Conservation (phyloP, 202 grass and related monocot genomes). For the Hordeum pubiflorum region DNA sequence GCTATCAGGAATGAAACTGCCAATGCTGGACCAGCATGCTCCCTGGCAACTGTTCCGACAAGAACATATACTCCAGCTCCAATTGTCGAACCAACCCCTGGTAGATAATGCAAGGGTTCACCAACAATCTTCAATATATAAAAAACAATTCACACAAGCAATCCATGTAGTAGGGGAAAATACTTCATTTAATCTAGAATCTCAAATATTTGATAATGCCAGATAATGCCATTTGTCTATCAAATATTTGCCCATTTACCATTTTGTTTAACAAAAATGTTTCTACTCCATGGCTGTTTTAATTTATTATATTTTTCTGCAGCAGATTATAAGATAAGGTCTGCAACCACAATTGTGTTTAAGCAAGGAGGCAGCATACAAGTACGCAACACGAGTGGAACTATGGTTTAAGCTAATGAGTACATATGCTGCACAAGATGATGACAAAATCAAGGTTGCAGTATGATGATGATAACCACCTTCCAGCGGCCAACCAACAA, state of each 20-base stretch:
- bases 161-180: neutral
- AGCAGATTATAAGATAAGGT: neutral
- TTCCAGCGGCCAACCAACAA: neutral
- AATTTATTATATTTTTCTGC: neutral
- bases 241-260: neutral
- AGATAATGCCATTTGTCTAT: neutral
- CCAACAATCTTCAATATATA: neutral
- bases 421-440: neutral
- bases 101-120: conserved; percentile 9
- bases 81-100: conserved; percentile 70
- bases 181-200: neutral
- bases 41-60: conserved; percentile 65
- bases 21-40: conserved; percentile 58
- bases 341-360: neutral
- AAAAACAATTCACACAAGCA: neutral
- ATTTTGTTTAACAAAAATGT: neutral
- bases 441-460: neutral
- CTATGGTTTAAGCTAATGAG: neutral
- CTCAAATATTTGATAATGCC: too few species aligned
- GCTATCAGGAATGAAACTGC: conserved; percentile 77
- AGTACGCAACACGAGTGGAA: neutral
- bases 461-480: neutral
- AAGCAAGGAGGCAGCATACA: neutral
- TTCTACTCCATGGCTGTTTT: neutral
- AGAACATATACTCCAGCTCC: conserved; percentile 84